Evolutionary conservation across 164 flowering plant species (phyloP).

Genomic region (Taxillus chinensis): DNA sequence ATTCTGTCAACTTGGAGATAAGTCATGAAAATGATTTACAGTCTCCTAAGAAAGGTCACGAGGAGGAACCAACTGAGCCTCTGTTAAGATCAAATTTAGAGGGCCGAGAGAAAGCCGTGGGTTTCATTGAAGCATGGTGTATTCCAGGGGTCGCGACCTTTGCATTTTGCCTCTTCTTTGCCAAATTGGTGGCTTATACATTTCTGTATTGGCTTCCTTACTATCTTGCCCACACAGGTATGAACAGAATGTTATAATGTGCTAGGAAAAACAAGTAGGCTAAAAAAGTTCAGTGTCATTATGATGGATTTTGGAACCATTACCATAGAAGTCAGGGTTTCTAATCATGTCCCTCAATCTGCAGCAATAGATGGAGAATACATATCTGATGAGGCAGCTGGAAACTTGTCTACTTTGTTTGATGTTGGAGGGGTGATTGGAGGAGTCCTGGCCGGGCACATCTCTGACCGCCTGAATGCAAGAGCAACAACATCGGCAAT

Average conservation of each 20-base stretch:
- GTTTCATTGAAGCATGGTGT: conserved; percentile 87
- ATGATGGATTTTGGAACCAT: too few relatives aligned
- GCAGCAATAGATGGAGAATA: conserved; percentile 63
- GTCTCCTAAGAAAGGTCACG: conserved; percentile 26
- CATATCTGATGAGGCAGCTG: conserved; percentile 49
- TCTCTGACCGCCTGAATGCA: conserved; percentile 64
- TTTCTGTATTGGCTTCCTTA: conserved; percentile 97
- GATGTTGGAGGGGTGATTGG: conserved; percentile 82
- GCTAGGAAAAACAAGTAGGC: too few relatives aligned
- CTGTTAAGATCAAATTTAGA: conserved; percentile 21
- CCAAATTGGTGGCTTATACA: conserved; percentile 90
- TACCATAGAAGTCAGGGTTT: too few relatives aligned
- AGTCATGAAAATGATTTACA: conserved; percentile 32
- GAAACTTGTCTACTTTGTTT: conserved; percentile 63
- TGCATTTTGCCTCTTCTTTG: conserved; percentile 90
- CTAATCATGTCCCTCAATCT: conserved; percentile 5
- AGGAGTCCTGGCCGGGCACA: conserved; percentile 73
- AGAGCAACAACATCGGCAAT: conserved; percentile 77
- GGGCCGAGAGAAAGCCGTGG: conserved; percentile 39
- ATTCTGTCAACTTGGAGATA: conserved; percentile 41
- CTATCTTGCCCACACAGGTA: conserved; percentile 90
- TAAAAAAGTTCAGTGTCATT: too few relatives aligned
- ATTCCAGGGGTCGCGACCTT: conserved; percentile 94
- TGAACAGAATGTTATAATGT: too few relatives aligned
- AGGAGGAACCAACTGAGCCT: conserved; percentile 37